phyloP scores from a whole-genome alignment of 2,329 filamentous ascomycete genomes.

The Ascochyta pisi region DNA sequence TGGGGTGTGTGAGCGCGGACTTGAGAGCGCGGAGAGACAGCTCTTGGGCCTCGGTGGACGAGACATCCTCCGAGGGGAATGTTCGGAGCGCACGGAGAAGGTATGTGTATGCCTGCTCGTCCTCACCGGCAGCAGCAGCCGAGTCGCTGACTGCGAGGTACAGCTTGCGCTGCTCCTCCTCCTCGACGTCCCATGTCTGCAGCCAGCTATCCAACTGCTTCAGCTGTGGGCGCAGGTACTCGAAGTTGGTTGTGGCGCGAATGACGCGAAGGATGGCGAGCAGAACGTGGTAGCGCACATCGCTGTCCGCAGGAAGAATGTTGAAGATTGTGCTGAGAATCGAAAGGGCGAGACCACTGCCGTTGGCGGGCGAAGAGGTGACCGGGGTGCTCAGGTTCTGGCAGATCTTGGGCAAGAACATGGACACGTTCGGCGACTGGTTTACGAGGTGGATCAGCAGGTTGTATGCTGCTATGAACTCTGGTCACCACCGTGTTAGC shows the following conservation, averaged over 20 bases:
- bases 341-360: conserved; percentile 83
- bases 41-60: conserved; percentile 62
- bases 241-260: conserved; percentile 72
- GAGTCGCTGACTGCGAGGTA: conserved; percentile 83
- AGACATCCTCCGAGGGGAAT: conserved; percentile 67
- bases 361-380: conserved; percentile 83
- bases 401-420: conserved; percentile 88
- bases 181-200: conserved; percentile 78
- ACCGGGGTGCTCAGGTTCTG: conserved; percentile 84
- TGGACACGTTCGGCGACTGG: conserved; percentile 83
- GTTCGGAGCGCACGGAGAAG: conserved; percentile 78
- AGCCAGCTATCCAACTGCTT: conserved; percentile 85
- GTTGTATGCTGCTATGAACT: conserved; percentile 96
- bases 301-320: conserved; percentile 74
- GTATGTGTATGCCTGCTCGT: conserved; percentile 77
- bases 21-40: conserved; percentile 70
- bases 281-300: conserved; percentile 88
- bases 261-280: conserved; percentile 86
- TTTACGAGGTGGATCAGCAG: conserved; percentile 91
- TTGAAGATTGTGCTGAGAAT: conserved; percentile 97
- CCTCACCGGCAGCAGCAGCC: conserved; percentile 78
- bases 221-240: conserved; percentile 82
- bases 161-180: conserved; percentile 83
- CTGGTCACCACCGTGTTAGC: conserved; percentile 55
- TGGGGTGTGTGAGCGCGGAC: conserved; percentile 68